Evolutionary conservation across 805 yeast species (phyloP).

Genomic region (Lachancea dasiensis): DNA sequence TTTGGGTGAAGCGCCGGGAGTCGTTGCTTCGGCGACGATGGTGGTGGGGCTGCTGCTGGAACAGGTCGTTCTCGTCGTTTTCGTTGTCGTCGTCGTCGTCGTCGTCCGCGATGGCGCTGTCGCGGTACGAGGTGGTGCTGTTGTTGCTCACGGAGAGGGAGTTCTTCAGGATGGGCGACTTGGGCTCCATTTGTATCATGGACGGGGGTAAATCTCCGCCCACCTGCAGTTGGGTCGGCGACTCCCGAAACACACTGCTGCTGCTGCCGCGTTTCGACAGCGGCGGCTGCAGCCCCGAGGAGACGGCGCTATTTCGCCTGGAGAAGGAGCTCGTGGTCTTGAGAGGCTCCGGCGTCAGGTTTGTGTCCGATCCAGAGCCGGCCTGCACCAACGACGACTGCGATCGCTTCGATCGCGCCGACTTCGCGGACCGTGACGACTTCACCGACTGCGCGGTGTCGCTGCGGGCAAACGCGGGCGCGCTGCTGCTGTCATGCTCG

Average conservation of each 20-base stretch:
- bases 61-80: conserved; percentile 20
- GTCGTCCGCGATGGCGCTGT: conserved; percentile 29
- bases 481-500: conserved; percentile 15
- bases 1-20: conserved; percentile 12
- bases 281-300: conserved; percentile 8
- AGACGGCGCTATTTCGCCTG: conserved; percentile 7
- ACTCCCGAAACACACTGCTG: conserved; percentile 7
- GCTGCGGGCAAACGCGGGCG: conserved; percentile 45
- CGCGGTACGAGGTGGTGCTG: conserved; percentile 19
- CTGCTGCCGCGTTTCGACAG: conserved; percentile 11
- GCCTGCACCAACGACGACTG: conserved; percentile 4
- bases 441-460: conserved; percentile 49
- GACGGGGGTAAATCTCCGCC: conserved; percentile 51
- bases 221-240: conserved; percentile 12
- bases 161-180: conserved; percentile 61
- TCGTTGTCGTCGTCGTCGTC: conserved; percentile 31
- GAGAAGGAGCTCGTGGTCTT: conserved; percentile 6
- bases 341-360: conserved; percentile 1
- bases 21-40: conserved; percentile 11
- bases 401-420: conserved; percentile 26
- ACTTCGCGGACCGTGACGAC: conserved; percentile 38
- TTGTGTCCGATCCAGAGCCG: conserved; percentile 1
- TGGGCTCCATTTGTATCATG: conserved; percentile 65
- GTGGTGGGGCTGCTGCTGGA: no score
- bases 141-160: conserved; percentile 5